Conservation (phyloP, 2,329 filamentous ascomycete genomes). For the Xylaria sp. region DNA sequence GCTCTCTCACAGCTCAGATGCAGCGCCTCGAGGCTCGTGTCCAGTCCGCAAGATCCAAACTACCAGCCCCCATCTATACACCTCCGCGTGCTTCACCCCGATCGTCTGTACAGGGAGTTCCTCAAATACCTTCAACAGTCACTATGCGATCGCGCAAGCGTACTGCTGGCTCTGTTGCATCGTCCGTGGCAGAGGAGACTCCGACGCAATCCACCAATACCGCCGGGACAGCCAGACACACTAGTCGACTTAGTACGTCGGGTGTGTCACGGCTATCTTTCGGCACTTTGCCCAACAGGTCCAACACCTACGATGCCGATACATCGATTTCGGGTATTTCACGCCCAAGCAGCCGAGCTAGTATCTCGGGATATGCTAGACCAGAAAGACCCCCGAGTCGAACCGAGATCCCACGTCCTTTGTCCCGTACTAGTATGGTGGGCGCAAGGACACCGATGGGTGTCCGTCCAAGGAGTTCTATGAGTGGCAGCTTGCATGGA, state of each 20-base stretch:
- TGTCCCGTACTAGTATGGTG: conserved; percentile 67
- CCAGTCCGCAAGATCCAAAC: conserved; percentile 86
- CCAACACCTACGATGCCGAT: conserved; percentile 50
- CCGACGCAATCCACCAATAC: conserved; percentile 53
- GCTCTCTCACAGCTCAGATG: conserved; percentile 94
- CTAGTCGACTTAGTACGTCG: conserved; percentile 65
- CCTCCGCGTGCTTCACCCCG: conserved; percentile 84
- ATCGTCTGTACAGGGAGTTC: conserved; percentile 47
- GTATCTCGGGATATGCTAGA: conserved; percentile 50
- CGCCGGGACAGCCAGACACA: conserved; percentile 52
- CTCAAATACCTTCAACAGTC: conserved; percentile 59
- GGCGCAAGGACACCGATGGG: conserved; percentile 69
- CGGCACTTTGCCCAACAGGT: conserved; percentile 63
- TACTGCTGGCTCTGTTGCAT: conserved; percentile 61
- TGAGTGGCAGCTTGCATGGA: conserved; percentile 67
- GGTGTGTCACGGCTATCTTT: conserved; percentile 69
- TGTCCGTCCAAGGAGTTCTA: conserved; percentile 71
- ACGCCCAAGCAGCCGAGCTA: conserved; percentile 77
- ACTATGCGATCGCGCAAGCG: conserved; percentile 75
- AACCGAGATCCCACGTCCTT: conserved; percentile 64
- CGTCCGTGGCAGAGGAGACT: conserved; percentile 58
- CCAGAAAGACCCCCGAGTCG: conserved; percentile 61
- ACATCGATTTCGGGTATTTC: conserved; percentile 53
- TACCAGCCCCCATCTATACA: conserved; percentile 79
- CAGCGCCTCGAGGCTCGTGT: conserved; percentile 93